phyloP scores from a whole-genome alignment of 768 basidiomycete genomes.

The Hysterangium stoloniferum region DNA sequence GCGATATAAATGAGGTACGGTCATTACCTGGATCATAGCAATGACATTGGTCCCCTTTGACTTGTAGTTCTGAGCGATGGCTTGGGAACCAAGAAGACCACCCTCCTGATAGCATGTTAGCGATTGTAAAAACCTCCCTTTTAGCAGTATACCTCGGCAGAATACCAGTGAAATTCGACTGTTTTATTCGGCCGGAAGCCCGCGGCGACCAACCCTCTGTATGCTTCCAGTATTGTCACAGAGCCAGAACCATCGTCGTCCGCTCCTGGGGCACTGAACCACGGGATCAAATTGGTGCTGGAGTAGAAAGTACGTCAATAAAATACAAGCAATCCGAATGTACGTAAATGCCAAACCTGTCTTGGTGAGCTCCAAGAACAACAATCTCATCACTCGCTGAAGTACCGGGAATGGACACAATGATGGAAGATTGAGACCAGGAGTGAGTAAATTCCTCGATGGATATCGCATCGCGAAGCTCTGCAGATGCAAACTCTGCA shows the following conservation, averaged over 20 bases:
- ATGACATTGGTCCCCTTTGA: conserved; percentile 53
- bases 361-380: conserved; percentile 75
- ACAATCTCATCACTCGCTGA: conserved; percentile 56
- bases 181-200: conserved; percentile 58
- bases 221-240: conserved; percentile 74
- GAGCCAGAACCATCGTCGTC: conserved; percentile 60
- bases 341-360: conserved; percentile 40
- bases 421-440: conserved; percentile 81
- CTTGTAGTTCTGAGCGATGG: conserved; percentile 58
- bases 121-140: conserved; percentile 12
- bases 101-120: conserved; percentile 50
- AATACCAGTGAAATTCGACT: conserved; percentile 80
- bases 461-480: conserved; percentile 48
- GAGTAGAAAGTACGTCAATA: neutral
- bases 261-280: conserved; percentile 71
- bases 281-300: conserved; percentile 71
- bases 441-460: conserved; percentile 67
- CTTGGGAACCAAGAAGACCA: conserved; percentile 75
- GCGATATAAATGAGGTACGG: conserved; percentile 25
- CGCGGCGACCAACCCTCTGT: conserved; percentile 59
- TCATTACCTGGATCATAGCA: conserved; percentile 72
- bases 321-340: neutral
- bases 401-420: conserved; percentile 69
- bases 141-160: conserved; percentile 50
- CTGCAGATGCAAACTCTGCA: conserved; percentile 45